A percentile compares a stretch with the other conserved stretches of the same genome.
Evolutionary conservation across 306 rosid genomes (phyloP).

Genomic region (Acacia melanoxylon): DNA sequence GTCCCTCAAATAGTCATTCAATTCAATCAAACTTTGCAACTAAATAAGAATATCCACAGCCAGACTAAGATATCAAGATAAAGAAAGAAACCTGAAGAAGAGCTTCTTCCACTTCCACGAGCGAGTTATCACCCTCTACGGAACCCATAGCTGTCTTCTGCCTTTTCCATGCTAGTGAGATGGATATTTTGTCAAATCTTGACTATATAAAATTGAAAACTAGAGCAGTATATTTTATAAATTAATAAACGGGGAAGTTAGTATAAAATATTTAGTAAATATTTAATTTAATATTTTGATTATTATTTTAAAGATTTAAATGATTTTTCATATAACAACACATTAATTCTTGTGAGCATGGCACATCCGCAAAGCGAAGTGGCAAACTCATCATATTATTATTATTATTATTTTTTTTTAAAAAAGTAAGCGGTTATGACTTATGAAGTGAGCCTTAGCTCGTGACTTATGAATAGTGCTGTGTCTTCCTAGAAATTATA

Average conservation of each 20-base stretch:
- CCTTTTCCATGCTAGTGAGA: too few species aligned
- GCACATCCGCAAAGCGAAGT: too few species aligned
- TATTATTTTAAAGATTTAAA: too few species aligned
- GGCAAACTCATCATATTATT: too few species aligned
- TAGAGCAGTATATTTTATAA: too few species aligned
- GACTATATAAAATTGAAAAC: not conserved
- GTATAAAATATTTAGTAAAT: too few species aligned
- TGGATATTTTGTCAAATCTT: not conserved
- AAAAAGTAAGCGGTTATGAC: too few species aligned
- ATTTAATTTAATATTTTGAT: too few species aligned
- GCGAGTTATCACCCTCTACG: slow-evolving; percentile 27
- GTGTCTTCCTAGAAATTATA: not conserved
- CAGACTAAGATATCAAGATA: not conserved
- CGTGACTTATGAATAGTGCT: not conserved
- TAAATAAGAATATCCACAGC: not conserved
- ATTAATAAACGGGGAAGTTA: too few species aligned
- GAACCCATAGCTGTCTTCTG: slow-evolving; percentile 41
- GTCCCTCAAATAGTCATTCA: not conserved
- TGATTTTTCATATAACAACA: too few species aligned
- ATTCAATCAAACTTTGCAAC: not conserved
- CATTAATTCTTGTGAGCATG: slow-evolving; percentile 5
- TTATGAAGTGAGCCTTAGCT: not conserved
- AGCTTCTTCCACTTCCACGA: slow-evolving; percentile 40
- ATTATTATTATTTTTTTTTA: too few species aligned
- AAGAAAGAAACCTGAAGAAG: slow-evolving; percentile 47